phyloP scores from a whole-genome alignment of 2,329 filamentous ascomycete genomes.

The Aspergillus felis region DNA sequence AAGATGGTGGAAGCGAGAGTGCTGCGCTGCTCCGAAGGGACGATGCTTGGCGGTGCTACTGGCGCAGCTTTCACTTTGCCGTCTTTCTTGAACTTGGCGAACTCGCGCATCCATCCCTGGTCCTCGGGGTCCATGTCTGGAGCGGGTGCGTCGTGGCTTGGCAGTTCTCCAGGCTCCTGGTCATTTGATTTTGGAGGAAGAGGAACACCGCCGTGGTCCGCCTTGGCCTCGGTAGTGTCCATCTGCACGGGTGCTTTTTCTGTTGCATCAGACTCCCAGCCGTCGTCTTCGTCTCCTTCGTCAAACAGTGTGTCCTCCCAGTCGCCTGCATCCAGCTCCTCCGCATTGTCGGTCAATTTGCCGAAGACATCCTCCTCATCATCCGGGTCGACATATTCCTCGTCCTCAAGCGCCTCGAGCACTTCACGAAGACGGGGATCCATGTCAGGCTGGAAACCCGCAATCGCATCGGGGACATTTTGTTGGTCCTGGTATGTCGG shows the following conservation, averaged over 20 bases:
- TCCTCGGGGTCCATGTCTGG: constrained; percentile 56
- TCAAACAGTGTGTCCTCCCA: constrained; percentile 64
- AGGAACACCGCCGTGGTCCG: neutral
- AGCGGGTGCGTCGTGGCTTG: constrained; percentile 34
- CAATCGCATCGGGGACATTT: constrained; percentile 83
- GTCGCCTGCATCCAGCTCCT: constrained; percentile 72
- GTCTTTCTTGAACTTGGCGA: constrained; percentile 90
- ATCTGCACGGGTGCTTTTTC: constrained; percentile 62
- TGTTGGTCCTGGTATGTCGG: constrained; percentile 89
- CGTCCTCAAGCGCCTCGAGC: constrained; percentile 89
- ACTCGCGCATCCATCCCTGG: constrained; percentile 86
- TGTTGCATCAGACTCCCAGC: constrained; percentile 94
- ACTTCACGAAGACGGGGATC: constrained; percentile 88
- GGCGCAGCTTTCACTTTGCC: constrained; percentile 44
- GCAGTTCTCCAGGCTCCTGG: constrained; percentile 29
- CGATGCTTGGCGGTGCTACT: constrained; percentile 33
- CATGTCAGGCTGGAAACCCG: constrained; percentile 97
- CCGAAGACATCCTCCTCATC: constrained; percentile 79
- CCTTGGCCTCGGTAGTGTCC: constrained; percentile 19
- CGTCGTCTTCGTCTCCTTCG: constrained; percentile 62
- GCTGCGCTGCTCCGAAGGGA: constrained; percentile 39
- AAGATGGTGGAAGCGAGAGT: constrained; percentile 44
- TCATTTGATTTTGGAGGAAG: constrained; percentile 13
- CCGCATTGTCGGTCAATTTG: constrained; percentile 60
- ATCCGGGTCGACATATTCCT: constrained; percentile 83